These are phyloP conservation scores for Vigna mungo DNA, from an alignment of 306 rosid genomes.

Conservation along the genomic window DNA sequence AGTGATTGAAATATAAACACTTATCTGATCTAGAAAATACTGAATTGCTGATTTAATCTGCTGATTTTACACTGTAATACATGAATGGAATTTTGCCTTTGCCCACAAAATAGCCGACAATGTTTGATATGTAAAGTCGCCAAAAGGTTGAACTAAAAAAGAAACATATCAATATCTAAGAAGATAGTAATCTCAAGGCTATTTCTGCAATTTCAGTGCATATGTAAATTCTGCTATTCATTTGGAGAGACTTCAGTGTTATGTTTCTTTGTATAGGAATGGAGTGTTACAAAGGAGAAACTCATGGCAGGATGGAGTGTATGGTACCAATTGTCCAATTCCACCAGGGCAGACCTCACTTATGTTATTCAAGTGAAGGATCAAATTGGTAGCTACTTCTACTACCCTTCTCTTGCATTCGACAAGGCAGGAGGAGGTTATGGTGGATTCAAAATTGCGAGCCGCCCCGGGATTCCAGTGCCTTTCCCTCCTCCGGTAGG, in stretches of 20 bases:
- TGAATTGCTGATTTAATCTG: neutral
- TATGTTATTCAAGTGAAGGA: constrained; percentile 85
- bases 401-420: constrained; percentile 82
- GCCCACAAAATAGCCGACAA: neutral
- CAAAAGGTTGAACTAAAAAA: neutral
- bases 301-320: constrained; percentile 94
- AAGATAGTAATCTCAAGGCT: neutral
- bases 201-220: neutral
- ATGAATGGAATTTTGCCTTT: neutral
- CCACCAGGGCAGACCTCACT: constrained; percentile 86
- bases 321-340: constrained; percentile 88
- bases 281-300: constrained; percentile 88
- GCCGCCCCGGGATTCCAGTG: constrained; percentile 78
- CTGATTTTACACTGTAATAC: neutral
- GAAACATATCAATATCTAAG: neutral
- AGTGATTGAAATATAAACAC: neutral
- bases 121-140: neutral
- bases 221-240: neutral
- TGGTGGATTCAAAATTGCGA: constrained; percentile 70
- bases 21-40: neutral
- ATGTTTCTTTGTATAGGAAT: constrained; percentile 56
- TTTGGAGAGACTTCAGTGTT: neutral
- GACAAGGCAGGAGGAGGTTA: constrained; percentile 94
- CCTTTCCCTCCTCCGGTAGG: constrained; percentile 85
- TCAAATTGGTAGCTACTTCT: constrained; percentile 92